Evolutionary conservation across 768 basidiomycete species (phyloP), one percentile per base, ranked within the genome.

Genomic region (Termitomyces sp.): DNA sequence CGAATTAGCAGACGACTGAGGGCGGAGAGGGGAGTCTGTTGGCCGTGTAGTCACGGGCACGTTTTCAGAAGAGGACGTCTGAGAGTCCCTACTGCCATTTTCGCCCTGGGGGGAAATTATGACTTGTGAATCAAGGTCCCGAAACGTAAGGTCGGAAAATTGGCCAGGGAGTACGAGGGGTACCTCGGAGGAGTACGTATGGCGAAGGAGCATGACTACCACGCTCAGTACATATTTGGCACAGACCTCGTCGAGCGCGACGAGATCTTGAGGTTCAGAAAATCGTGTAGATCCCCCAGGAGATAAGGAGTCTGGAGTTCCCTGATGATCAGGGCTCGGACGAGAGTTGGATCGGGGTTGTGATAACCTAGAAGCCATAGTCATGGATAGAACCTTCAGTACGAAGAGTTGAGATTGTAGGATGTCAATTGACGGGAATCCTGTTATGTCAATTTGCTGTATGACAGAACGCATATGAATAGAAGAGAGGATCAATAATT

Each of bases 331-430:
- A 63, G 74, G 75, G 64, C 79, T 76, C 30, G 77, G 66, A 18
- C 77, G 77, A 20, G 82, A 82, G 33, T 68, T 69, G 7, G 80
- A 70, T 14, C 78, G 73, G 5, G 77, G 68, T 52, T 75, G 71
- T 38, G 75, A 78, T 89, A 89, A 93, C 35, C 90, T 85, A 16
- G 89, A 86, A 5, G 89, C 84, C 81, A 95, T 85, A 50, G 87
- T 84, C 47, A 88, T 78, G 0, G 88, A 81, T 13, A 96, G 72
- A 26, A 95, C 85, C 72, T 95, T 93, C 66, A 95, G 79, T 41
- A 95, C 74, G 65, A 91, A 92, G 2, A 95, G 77, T 69, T 95
- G 91, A 0, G 93, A 95, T 68, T 95, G 93, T 4, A 94, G 79
- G 46, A 88, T 82, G 57, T 93, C 88, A 18, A 91, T 77, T 3